These are phyloP conservation scores for Phlebiopsis flavidoalba DNA, from an alignment of 768 basidiomycete species.

Conservation along the genomic window DNA sequence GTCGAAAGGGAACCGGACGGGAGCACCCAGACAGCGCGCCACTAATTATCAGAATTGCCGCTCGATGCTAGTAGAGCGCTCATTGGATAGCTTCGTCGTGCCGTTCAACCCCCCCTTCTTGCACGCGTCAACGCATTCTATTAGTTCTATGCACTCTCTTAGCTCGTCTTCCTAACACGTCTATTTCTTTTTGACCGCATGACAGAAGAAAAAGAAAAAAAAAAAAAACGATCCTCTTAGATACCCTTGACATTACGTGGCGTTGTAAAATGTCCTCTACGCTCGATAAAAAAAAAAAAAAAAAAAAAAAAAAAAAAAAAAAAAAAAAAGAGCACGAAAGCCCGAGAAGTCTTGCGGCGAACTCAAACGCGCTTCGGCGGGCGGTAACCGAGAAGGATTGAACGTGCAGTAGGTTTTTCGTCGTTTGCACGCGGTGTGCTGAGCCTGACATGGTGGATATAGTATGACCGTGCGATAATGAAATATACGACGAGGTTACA, in stretches of 20 bases:
- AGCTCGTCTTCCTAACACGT: not conserved
- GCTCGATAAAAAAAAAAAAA: too few species aligned
- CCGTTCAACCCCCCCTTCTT: too few species aligned
- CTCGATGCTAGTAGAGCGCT: too few species aligned
- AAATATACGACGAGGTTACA: slow-evolving; percentile 84
- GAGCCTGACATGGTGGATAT: slow-evolving; percentile 8
- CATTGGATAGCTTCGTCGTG: not conserved
- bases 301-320: too few species aligned
- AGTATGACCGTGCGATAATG: slow-evolving; percentile 55
- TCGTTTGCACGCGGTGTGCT: slow-evolving; percentile 5
- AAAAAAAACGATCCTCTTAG: not conserved
- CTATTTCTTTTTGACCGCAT: not conserved
- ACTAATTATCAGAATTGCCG: too few species aligned
- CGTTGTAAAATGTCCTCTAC: slow-evolving; percentile 23
- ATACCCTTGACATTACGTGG: not conserved
- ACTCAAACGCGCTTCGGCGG: slow-evolving; percentile 54
- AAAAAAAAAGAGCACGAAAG: slow-evolving; percentile 22
- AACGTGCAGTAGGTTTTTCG: slow-evolving; percentile 41
- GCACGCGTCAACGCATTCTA: not conserved
- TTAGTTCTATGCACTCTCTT: not conserved
- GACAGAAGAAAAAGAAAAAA: too few species aligned
- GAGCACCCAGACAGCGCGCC: too few species aligned
- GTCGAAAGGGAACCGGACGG: too few species aligned
- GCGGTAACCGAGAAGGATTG: slow-evolving; percentile 49
- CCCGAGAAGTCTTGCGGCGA: slow-evolving; percentile 56